Evolutionary conservation across 2,329 filamentous ascomycete species (phyloP).

Genomic region (Gyromitra esculenta): DNA sequence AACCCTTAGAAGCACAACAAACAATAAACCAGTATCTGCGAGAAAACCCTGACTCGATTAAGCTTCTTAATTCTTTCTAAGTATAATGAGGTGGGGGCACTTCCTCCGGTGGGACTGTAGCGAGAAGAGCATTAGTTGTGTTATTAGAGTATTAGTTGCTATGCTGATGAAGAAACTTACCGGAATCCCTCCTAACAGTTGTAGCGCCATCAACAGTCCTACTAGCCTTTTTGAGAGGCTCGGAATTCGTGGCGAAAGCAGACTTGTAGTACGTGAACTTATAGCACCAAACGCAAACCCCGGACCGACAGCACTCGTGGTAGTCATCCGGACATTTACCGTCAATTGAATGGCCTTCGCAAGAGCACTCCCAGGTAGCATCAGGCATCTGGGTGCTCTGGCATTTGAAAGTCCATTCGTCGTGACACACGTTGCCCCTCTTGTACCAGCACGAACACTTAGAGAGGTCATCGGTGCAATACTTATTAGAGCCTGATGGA

Average conservation of each 20-base stretch:
- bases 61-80: neutral
- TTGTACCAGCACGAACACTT: conserved; percentile 24
- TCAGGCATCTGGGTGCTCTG: conserved; percentile 1
- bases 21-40: neutral
- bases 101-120: neutral
- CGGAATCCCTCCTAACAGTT: neutral
- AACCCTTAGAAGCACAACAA: neutral
- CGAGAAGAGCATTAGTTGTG: neutral
- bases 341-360: conserved; percentile 1
- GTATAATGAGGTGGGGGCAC: neutral
- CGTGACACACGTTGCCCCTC: conserved; percentile 6
- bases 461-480: conserved; percentile 18
- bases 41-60: neutral
- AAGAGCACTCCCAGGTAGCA: conserved; percentile 25
- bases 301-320: neutral
- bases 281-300: conserved; percentile 20
- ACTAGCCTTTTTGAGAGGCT: neutral
- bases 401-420: conserved; percentile 24
- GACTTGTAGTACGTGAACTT: conserved; percentile 18
- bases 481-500: conserved; percentile 28
- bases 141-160: neutral
- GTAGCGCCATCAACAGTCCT: neutral
- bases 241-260: neutral
- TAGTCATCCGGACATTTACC: conserved; percentile 18
- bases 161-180: conserved; percentile 1